Conservation (phyloP, 805 yeast genomes). For the Candida rishiriensis region DNA sequence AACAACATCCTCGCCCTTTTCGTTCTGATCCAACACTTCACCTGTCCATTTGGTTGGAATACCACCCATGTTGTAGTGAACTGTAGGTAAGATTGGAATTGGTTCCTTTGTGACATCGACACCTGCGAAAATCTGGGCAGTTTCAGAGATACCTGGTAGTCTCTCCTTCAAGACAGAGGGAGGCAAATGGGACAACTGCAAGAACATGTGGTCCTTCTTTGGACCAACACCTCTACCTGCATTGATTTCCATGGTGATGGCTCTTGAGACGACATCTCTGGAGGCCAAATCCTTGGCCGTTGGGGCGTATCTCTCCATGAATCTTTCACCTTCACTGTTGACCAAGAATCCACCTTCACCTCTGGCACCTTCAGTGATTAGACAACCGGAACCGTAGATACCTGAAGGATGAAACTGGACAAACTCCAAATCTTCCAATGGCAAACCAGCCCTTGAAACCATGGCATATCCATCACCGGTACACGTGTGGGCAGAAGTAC, state of each 20-base stretch:
- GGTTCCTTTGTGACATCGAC: conserved; percentile 99
- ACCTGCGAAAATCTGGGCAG: conserved; percentile 98
- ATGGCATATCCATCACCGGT: conserved; percentile 99
- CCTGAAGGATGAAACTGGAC: conserved; percentile 99
- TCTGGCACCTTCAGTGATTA: conserved; percentile 99
- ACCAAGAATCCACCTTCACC: conserved; percentile 99
- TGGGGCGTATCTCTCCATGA: conserved; percentile 99
- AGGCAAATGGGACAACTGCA: conserved; percentile 93
- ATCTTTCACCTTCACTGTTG: conserved; percentile 97
- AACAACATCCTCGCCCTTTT: conserved; percentile 81
- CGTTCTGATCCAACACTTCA: conserved; percentile 82
- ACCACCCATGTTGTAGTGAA: conserved; percentile 99
- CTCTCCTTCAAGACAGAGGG: conserved; percentile 89
- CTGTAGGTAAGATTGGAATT: conserved; percentile 96
- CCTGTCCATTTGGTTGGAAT: conserved; percentile 97
- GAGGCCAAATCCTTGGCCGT: conserved; percentile 97
- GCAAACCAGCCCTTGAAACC: conserved; percentile 98
- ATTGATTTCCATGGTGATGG: conserved; percentile 97
- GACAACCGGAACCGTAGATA: conserved; percentile 97
- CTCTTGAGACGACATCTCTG: conserved; percentile 97
- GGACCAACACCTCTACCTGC: conserved; percentile 99
- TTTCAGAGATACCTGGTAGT: conserved; percentile 98
- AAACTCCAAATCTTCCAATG: conserved; percentile 94
- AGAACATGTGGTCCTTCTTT: conserved; percentile 87
- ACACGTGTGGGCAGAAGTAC: conserved; percentile 99